Base-by-base conservation (phyloP, 345 rosid species). In the Heritiera fomes region DNA sequence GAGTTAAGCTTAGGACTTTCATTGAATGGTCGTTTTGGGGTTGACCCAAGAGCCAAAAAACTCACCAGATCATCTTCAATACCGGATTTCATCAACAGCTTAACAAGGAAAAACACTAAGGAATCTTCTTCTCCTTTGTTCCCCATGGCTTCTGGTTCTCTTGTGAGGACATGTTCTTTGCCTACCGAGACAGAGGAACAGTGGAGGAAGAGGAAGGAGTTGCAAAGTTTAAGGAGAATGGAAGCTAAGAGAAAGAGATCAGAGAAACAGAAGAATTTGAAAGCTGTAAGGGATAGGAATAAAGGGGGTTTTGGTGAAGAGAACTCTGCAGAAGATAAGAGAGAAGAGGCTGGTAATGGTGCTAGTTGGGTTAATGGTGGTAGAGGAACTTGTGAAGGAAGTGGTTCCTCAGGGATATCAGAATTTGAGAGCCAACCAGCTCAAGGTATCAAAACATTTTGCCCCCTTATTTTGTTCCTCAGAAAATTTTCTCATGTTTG, bases 1-100 rank as follows among this genome's bases (percentile, higher is more conserved):
- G 96, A 92, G 93, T 83, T 94, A 12, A 91, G 90, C 79, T 84
- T 93, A 72, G 95, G 98, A 41, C 89, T 91, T 5, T 94, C 97
- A 38, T 78, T 90, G 66, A 91, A 91, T 74, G 98, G 98, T 47
- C 88, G 89, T 58, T 94, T 94, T 71, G 97, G 98, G 41, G 91
- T 91, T 11, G 92, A 94, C 87, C 94, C 92, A 47, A 84, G 80
- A 38, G 85, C 89, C 53, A 87, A 86, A 46, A 86, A 82, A 79
- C 87, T 89, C 20, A 60, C 58, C 8, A 46, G 93, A 77, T 86
- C 92, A 30, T 87, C 89, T 66, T 92, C 97, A n/a, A 90, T 88
- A 28, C 87, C 91, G 8, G 91, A 90, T 47, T 84, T 90, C 81
- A 64, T 86, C 56, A 80, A 75, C 86, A 80, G 77, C 84, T 83